A percentile compares a stretch with the other conserved stretches of the same genome.
These are phyloP conservation scores for Solanum etuberosum DNA, from an alignment of 257 asterid species.

Conservation along the genomic window DNA sequence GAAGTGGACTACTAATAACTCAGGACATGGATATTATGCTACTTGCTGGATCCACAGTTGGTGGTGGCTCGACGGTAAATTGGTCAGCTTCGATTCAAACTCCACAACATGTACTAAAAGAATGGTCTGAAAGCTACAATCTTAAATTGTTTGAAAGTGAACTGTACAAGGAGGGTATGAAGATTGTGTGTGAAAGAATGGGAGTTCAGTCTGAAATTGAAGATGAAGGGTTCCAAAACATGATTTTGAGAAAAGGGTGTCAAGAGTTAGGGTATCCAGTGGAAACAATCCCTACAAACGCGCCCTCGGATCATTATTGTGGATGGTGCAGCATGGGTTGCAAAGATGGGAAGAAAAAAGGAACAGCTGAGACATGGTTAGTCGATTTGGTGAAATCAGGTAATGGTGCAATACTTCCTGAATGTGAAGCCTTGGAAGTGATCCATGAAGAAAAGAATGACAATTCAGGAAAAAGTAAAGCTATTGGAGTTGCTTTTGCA, in stretches of 20 bases:
- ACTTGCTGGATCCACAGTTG: slow-evolving; percentile 84
- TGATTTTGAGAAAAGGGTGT: slow-evolving; percentile 80
- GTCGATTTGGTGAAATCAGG: slow-evolving; percentile 61
- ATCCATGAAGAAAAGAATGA: slow-evolving; percentile 1
- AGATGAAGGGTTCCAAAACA: slow-evolving; percentile 48
- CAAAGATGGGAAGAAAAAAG: slow-evolving; percentile 59
- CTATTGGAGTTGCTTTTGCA: slow-evolving; percentile 43
- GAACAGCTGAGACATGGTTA: slow-evolving; percentile 70
- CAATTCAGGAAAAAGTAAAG: slow-evolving; percentile 8
- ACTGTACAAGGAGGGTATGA: slow-evolving; percentile 25
- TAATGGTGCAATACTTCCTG: slow-evolving; percentile 50
- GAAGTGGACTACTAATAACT: slow-evolving; percentile 39
- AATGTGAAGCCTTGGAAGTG: slow-evolving; percentile 51
- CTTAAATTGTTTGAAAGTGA: slow-evolving; percentile 29
- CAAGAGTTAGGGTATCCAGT: slow-evolving; percentile 46
- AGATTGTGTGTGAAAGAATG: slow-evolving; percentile 43
- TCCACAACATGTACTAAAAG: slow-evolving; percentile 51
- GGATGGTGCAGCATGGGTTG: slow-evolving; percentile 88
- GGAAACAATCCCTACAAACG: slow-evolving; percentile 48
- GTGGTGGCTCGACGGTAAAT: slow-evolving; percentile 78
- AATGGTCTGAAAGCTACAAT: slow-evolving; percentile 43
- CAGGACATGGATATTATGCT: slow-evolving; percentile 36
- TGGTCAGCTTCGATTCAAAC: slow-evolving; percentile 84
- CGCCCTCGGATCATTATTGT: slow-evolving; percentile 60
- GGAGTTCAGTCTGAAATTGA: slow-evolving; percentile 45